These are phyloP conservation scores for Epichloe hybrida DNA, from an alignment of 2,329 filamentous ascomycete genomes.

Conservation along the genomic window DNA sequence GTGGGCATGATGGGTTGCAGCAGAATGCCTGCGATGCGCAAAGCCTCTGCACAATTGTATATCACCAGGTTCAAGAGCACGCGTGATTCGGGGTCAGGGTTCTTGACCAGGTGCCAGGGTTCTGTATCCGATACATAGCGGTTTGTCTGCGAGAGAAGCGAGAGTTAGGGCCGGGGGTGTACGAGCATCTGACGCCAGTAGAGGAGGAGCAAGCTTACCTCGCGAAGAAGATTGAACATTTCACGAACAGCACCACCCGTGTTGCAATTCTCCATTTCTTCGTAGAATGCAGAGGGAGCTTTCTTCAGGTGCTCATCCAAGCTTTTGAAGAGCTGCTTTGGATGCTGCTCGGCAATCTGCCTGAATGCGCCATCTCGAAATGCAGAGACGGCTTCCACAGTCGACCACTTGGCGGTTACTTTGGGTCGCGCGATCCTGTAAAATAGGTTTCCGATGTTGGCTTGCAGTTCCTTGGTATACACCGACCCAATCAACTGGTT, in stretches of 20 bases:
- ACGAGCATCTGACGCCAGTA: too few species aligned
- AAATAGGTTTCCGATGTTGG: too few species aligned
- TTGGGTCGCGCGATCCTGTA: too few species aligned
- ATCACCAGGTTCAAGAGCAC: conserved; percentile 44
- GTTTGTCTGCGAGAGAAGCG: conserved; percentile 19
- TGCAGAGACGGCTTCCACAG: conserved; percentile 39
- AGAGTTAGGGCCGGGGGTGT: too few species aligned
- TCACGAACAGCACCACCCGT: conserved; percentile 50
- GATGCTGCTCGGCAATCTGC: neutral
- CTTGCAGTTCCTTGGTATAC: too few species aligned
- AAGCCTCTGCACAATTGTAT: conserved; percentile 58
- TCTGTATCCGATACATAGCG: conserved; percentile 41
- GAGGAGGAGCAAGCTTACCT: conserved; percentile 28
- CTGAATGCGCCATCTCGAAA: conserved; percentile 16
- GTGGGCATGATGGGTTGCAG: conserved; percentile 83
- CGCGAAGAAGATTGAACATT: conserved; percentile 48
- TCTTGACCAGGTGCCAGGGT: conserved; percentile 52
- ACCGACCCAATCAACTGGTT: too few species aligned
- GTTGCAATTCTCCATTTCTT: conserved; percentile 49
- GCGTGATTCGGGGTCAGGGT: conserved; percentile 19
- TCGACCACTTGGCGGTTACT: conserved; percentile 57
- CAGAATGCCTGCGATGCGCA: conserved; percentile 71
- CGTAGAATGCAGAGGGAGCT: conserved; percentile 20
- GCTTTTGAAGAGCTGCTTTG: conserved; percentile 12
- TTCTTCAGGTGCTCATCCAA: conserved; percentile 13